Evolutionary conservation across 2,329 filamentous ascomycete species (phyloP), one percentile per base, ranked within the genome.

Genomic region (Westerdykella ornata): DNA sequence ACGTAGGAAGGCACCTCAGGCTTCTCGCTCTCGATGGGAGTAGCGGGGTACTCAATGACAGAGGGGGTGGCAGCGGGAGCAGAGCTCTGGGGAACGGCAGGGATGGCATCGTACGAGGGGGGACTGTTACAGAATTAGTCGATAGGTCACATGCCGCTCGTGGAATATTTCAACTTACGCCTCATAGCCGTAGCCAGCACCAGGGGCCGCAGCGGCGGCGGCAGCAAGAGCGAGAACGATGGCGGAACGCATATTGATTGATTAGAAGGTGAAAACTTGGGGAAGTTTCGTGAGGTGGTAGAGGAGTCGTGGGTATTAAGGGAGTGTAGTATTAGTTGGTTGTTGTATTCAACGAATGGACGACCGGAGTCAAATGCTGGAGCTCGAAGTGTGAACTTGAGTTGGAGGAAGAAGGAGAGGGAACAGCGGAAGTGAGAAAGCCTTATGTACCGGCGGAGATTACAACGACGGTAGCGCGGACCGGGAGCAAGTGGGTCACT

Each of bases 161-260:
- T 26, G 29, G 19, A 37, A 36, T 37, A 18, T 37, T 35, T 28
- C 49, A 30, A 44, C 45, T 26, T 46, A 45, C 35, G 38, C 39
- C 32, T 39, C 53, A 48, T 59, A 56, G 44, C 52, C 57, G 51
- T 60, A 57, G 43, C 49, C 35, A 51, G 59, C 56, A 37, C 57
- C 56, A 43, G 61, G 62, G 46, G 54, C 44, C 36, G 54, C 63
- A 40, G 58, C 44, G 49, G 55, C 49, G 49, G 56, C 58, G 44
- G 60, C 52, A 46, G 60, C 56, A 54, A 58, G 54, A 48, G 57
- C 44, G 50, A 51, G 45, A 46, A 57, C 56, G 51, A 62, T 53
- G 49, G 57, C 58, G 56, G 58, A 56, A 58, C 62, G 62, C 63
- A 67, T 67, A 52, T 66, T 67, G 63, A 58, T 53, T 56, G 58